phyloP scores from a whole-genome alignment of 225 moss, liverwort and hornwort genomes.

The Pseudisothecium myosuroides region DNA sequence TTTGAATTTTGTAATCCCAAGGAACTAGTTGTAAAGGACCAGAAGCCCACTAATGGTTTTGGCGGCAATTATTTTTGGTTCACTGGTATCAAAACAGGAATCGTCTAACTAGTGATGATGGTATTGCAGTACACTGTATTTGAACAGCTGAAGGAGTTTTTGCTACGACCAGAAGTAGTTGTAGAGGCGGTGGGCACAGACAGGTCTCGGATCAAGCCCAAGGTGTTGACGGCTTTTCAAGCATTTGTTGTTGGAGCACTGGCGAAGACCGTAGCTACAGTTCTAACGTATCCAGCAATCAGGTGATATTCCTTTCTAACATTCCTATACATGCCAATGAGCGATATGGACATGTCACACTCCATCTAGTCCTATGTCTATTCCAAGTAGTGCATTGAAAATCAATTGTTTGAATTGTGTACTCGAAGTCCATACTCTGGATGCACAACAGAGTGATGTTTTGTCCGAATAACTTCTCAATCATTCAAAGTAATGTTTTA shows the following conservation, averaged over 20 bases:
- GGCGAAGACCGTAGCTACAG: constrained; percentile 77
- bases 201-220: constrained; percentile 17
- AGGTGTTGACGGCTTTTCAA: constrained; percentile 62
- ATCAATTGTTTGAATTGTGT: background rate
- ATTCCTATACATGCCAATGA: background rate
- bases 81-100: background rate
- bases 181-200: background rate
- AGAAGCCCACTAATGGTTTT: background rate
- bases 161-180: constrained; percentile 25
- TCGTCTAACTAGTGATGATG: background rate
- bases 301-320: constrained; percentile 29
- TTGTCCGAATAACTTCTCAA: background rate
- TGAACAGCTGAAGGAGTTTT: constrained; percentile 84
- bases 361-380: background rate
- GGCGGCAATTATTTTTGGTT: background rate
- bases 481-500: background rate
- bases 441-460: background rate
- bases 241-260: constrained; percentile 83
- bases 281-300: constrained; percentile 93
- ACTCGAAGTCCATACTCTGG: background rate
- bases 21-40: background rate
- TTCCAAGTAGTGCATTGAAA: background rate
- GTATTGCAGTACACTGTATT: constrained; percentile 90
- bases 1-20: background rate
- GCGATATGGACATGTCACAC: background rate